These are phyloP conservation scores for Datisca glomerata DNA, from an alignment of 306 rosid species.

Conservation along the genomic window DNA sequence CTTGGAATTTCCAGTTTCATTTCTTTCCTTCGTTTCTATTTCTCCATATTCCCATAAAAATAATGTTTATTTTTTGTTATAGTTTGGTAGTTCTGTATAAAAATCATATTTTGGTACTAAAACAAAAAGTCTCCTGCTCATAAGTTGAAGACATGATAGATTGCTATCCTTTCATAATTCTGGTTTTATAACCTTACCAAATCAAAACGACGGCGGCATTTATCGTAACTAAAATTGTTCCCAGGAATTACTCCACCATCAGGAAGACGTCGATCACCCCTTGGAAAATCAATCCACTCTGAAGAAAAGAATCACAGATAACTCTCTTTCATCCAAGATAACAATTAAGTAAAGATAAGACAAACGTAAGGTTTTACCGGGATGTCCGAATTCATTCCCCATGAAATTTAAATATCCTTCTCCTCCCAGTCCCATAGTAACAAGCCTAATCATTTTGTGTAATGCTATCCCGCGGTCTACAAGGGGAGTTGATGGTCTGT, in stretches of 20 bases:
- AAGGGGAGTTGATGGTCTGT: conserved; percentile 68
- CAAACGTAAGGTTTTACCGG: conserved; percentile 58
- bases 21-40: too few relatives aligned
- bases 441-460: conserved; percentile 97
- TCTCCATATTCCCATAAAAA: too few relatives aligned
- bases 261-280: conserved; percentile 68
- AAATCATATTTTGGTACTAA: too few relatives aligned
- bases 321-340: too few relatives aligned
- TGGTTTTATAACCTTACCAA: conserved; percentile 74
- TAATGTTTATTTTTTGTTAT: too few relatives aligned
- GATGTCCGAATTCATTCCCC: conserved; percentile 99
- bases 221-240: conserved; percentile 66
- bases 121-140: too few relatives aligned
- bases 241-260: conserved; percentile 49
- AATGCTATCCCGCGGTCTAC: conserved; percentile 94
- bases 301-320: conserved; percentile 17
- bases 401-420: conserved; percentile 96
- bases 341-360: too few relatives aligned
- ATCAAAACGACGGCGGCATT: conserved; percentile 96
- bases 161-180: too few relatives aligned
- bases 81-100: too few relatives aligned
- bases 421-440: conserved; percentile 92
- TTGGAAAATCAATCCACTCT: conserved; percentile 99
- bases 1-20: too few relatives aligned
- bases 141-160: too few relatives aligned